A percentile compares a stretch with the other conserved stretches of the same genome.
These are phyloP conservation scores for Xylaria multiplex DNA, from an alignment of 2,329 filamentous ascomycete genomes.

Conservation along the genomic window DNA sequence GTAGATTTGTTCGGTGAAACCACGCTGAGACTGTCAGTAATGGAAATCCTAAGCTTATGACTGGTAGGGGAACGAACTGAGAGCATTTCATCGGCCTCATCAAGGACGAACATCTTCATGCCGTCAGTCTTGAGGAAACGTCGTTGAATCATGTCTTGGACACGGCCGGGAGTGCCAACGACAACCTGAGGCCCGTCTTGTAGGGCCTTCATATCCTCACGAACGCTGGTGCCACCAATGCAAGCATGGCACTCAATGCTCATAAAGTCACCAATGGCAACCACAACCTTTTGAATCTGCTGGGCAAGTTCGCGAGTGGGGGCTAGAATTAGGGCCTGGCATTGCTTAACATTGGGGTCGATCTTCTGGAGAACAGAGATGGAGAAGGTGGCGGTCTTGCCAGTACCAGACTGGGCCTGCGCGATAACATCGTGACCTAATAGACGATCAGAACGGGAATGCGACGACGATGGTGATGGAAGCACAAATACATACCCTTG, in stretches of 20 bases:
- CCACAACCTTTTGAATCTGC: constrained; percentile 99
- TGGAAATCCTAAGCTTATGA: not conserved
- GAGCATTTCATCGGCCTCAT: constrained; percentile 99
- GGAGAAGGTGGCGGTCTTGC: constrained; percentile 99
- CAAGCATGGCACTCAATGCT: constrained; percentile 98
- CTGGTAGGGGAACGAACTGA: constrained; percentile 66
- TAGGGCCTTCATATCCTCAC: constrained; percentile 98
- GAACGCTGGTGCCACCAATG: constrained; percentile 97
- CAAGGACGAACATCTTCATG: constrained; percentile 99
- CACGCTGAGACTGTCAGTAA: constrained; percentile 70
- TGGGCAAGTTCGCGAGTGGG: constrained; percentile 98
- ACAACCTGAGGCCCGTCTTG: constrained; percentile 96
- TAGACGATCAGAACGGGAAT: constrained; percentile 32
- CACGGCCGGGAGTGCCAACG: constrained; percentile 97
- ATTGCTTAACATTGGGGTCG: constrained; percentile 92
- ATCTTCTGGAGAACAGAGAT: constrained; percentile 99
- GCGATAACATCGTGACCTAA: constrained; percentile 97
- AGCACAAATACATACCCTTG: constrained; percentile 76
- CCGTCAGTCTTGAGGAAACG: constrained; percentile 95
- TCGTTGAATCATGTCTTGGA: constrained; percentile 99
- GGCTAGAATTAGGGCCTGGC: constrained; percentile 97
- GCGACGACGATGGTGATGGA: not conserved
- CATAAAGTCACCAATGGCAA: constrained; percentile 99
- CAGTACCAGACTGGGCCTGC: constrained; percentile 99
- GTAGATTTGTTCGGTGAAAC: constrained; percentile 99